A percentile compares a stretch with the other conserved stretches of the same genome.
phyloP scores from a whole-genome alignment of 352 stramenopile genomes.

The Phytophthora meadii region DNA sequence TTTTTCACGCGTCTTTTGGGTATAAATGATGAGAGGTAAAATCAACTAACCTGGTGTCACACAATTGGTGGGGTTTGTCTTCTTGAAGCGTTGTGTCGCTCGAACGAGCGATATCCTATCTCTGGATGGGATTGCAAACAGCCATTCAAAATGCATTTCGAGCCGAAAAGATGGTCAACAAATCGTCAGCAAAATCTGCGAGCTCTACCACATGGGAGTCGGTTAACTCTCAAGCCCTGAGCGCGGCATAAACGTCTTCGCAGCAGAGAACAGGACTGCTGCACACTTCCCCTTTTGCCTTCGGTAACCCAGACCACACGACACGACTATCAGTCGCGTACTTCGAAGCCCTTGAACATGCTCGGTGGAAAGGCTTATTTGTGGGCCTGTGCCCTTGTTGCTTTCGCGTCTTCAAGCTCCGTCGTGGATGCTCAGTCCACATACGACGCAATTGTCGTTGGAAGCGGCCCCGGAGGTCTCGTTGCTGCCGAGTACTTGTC shows the following conservation, averaged over 20 bases:
- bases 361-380: conserved; percentile 32
- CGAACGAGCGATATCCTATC: conserved; percentile 15
- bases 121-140: conserved; percentile 10
- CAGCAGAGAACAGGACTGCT: background rate
- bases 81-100: conserved; percentile 10
- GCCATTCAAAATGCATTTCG: background rate
- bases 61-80: too few species aligned
- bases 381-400: conserved; percentile 31
- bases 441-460: conserved; percentile 69
- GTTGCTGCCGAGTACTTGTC: conserved; percentile 69
- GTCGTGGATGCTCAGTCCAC: conserved; percentile 31
- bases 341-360: conserved; percentile 15
- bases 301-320: conserved; percentile 6
- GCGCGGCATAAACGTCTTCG: conserved; percentile 4
- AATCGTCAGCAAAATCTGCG: conserved; percentile 11
- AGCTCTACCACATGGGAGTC: conserved; percentile 13
- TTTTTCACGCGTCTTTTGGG: conserved; percentile 12
- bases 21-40: conserved; percentile 14
- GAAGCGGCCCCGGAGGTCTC: conserved; percentile 64
- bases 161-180: conserved; percentile 2
- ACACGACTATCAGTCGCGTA: conserved; percentile 1
- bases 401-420: conserved; percentile 21
- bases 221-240: background rate
- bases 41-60: too few species aligned
- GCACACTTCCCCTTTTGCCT: conserved; percentile 10